Evolutionary conservation across 2,329 filamentous ascomycete genomes (phyloP).

Genomic region (Aureobasidium subglaciale): DNA sequence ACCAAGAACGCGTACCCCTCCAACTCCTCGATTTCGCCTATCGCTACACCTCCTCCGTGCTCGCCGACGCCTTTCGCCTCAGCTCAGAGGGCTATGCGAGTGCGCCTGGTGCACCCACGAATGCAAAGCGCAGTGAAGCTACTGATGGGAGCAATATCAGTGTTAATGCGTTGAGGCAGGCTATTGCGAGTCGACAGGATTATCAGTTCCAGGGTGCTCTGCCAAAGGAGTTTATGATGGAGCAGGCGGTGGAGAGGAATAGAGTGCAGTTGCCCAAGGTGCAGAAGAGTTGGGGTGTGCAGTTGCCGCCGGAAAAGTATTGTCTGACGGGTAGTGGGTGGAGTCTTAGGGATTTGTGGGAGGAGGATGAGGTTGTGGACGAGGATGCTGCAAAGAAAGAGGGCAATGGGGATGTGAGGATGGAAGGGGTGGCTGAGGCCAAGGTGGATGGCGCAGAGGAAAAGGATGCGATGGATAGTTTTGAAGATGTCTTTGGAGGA

Average conservation of each 20-base stretch:
- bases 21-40: conserved; percentile 83
- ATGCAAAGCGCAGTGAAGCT: conserved; percentile 20
- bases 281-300: conserved; percentile 50
- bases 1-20: conserved; percentile 74
- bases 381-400: conserved; percentile 41
- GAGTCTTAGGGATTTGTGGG: conserved; percentile 52
- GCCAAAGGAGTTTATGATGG: conserved; percentile 69
- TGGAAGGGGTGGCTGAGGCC: conserved; percentile 41
- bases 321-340: conserved; percentile 51
- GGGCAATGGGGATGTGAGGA: conserved; percentile 18
- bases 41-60: conserved; percentile 66
- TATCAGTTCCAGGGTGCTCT: conserved; percentile 60
- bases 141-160: conserved; percentile 49
- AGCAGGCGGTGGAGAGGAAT: conserved; percentile 66
- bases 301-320: conserved; percentile 56
- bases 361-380: conserved; percentile 45
- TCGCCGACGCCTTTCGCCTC: conserved; percentile 64
- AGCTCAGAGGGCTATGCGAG: conserved; percentile 59
- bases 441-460: conserved; percentile 26
- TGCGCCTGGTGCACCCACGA: conserved; percentile 15
- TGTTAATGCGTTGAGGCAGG: conserved; percentile 63
- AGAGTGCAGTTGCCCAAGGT: conserved; percentile 54
- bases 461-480: conserved; percentile 31
- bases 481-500: conserved; percentile 39
- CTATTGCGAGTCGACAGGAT: conserved; percentile 60